Base-by-base conservation (phyloP, 495 filamentous ascomycete genomes). In the Talaromyces proteolyticus region DNA sequence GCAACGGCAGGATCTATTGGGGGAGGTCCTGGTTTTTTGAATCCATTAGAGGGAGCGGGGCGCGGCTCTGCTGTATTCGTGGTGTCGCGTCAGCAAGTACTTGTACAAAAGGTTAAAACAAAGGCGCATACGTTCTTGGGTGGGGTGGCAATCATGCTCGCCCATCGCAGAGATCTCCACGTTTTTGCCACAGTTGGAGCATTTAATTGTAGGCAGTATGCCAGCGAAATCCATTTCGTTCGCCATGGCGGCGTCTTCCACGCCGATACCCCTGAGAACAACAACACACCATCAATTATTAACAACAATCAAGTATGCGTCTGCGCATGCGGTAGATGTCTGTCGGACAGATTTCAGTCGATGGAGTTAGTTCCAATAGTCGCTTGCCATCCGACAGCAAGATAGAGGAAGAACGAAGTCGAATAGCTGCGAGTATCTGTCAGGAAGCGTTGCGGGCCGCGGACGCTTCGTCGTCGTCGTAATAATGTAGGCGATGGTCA, bases 141-240 rank as follows among this genome's bases (percentile, higher is more conserved):
- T 54, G 39, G 53, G 57, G 29, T 69, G 63, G 66, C 89, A 95
- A 50, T 86, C 64, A 77, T 98, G 93, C 56, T 98, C 91, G 38
- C 90, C 93, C 89, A 98, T 88, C 58, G 81, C 68, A 7, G 87
- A 84, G 56, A 98, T 96, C 60, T 92, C 88, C 52, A 97, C 89
- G 62, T 93, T 81, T 26, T 72, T 68, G 42, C 82, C 83, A 62
- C 93, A 98, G 64, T 77, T 86, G 44, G 94, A 97, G 73, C 93
- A 98, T 81, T 96, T 97, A 66, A 98, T 90, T 17, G 83, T 83
- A 59, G 92, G 91, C 74, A 98, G 75, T 44, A 91, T 82, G 70
- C 79, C 82, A 71, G 80, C 80, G 52, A 79, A 75, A 58, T 83
- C 70, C 55, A 72, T 67, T 37, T 67, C 55, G 42, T 49, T 55